phyloP scores from a whole-genome alignment of 805 yeast species.

The Kluyveromyces lactis region DNA sequence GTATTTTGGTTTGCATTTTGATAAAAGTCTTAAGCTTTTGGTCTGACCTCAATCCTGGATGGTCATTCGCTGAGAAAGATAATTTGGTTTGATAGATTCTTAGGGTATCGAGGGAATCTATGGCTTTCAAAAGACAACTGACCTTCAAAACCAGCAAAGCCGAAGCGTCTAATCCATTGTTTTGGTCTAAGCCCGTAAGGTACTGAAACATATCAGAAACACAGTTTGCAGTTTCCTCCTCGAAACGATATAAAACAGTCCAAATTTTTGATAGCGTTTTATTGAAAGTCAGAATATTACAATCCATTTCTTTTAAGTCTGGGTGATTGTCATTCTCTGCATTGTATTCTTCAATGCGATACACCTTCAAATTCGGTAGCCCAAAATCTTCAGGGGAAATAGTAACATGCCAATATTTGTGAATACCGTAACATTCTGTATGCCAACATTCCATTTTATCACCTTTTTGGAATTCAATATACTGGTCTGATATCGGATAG shows the following conservation, averaged over 20 bases:
- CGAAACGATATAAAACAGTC: constrained; percentile 81
- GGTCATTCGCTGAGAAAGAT: background rate
- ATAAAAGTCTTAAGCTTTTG: background rate
- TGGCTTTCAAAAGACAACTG: constrained; percentile 67
- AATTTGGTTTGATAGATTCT: background rate
- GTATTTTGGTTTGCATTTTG: constrained; percentile 38
- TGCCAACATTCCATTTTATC: constrained; percentile 97
- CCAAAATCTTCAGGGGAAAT: constrained; percentile 57
- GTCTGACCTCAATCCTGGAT: background rate
- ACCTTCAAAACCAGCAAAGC: constrained; percentile 65
- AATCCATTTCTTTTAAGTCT: constrained; percentile 40
- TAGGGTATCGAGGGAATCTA: constrained; percentile 41
- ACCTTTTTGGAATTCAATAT: constrained; percentile 85
- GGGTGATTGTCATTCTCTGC: constrained; percentile 22
- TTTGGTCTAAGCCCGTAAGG: constrained; percentile 67
- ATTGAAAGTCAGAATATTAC: constrained; percentile 60
- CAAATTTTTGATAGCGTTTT: constrained; percentile 57
- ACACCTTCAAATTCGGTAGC: constrained; percentile 26
- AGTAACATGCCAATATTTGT: constrained; percentile 90
- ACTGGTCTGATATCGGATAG: constrained; percentile 85
- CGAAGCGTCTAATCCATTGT: constrained; percentile 59
- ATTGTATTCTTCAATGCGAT: constrained; percentile 19
- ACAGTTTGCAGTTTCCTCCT: constrained; percentile 81
- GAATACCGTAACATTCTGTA: constrained; percentile 97
- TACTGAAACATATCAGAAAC: constrained; percentile 85